Percentiles rank a stretch among this genome's conserved stretches.
Conservation (phyloP, 2,329 filamentous ascomycete genomes). For the Blumeria hordei region DNA sequence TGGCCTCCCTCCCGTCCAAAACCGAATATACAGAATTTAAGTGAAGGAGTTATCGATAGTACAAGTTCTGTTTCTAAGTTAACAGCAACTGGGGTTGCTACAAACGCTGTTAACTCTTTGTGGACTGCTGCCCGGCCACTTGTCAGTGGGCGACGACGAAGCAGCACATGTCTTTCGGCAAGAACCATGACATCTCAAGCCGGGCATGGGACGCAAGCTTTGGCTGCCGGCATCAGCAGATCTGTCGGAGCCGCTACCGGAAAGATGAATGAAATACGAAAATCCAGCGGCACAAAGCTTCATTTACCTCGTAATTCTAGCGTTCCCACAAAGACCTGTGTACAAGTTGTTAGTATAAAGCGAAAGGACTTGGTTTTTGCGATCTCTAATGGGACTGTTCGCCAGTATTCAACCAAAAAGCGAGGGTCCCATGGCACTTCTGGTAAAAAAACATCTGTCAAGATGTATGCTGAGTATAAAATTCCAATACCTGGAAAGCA, state of each 20-base stretch:
- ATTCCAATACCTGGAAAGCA: slow-evolving; percentile 38
- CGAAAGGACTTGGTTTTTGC: slow-evolving; percentile 38
- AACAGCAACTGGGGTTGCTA: slow-evolving; percentile 18
- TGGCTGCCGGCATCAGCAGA: slow-evolving; percentile 50
- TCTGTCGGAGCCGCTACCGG: slow-evolving; percentile 48
- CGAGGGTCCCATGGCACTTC: slow-evolving; percentile 26
- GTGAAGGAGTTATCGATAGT: slow-evolving; percentile 2
- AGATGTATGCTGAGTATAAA: slow-evolving; percentile 29
- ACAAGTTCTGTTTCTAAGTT: slow-evolving; percentile 22
- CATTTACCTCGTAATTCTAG: slow-evolving; percentile 34
- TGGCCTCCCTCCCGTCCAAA: slow-evolving; percentile 53
- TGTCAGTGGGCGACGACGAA: slow-evolving; percentile 13
- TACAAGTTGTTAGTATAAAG: slow-evolving; percentile 39
- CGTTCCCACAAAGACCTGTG: slow-evolving; percentile 31
- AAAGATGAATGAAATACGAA: slow-evolving; percentile 44
- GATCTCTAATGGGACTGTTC: slow-evolving; percentile 38
- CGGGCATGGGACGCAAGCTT: slow-evolving; percentile 46
- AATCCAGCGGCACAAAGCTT: slow-evolving; percentile 52
- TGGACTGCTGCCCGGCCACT: slow-evolving; percentile 15
- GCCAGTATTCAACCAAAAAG: slow-evolving; percentile 27
- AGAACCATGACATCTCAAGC: slow-evolving; percentile 21
- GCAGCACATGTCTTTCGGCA: slow-evolving; percentile 13
- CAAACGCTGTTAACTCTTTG: slow-evolving; percentile 14
- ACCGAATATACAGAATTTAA: slow-evolving; percentile 4
- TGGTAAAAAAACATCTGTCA: slow-evolving; percentile 25